Evolutionary conservation across 192 early-diverging fungal genomes (phyloP).

Genomic region (Coemansia sp.): DNA sequence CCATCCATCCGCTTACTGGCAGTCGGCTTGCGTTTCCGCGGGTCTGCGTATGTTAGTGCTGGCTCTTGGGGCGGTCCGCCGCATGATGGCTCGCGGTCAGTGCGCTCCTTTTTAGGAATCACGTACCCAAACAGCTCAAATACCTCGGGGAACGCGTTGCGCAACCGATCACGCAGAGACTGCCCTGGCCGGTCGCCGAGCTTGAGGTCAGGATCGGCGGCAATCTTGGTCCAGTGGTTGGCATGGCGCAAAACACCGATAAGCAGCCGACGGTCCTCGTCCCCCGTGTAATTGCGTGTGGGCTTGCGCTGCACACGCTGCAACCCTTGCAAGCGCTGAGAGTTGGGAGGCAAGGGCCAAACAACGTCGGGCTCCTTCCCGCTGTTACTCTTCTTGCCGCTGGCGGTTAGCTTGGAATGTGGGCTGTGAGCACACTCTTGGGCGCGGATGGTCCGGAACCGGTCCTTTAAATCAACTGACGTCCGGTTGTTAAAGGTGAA

Average conservation of each 20-base stretch:
- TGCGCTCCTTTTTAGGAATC: conserved; percentile 56
- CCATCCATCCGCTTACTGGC: conserved; percentile 55
- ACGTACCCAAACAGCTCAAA: conserved; percentile 57
- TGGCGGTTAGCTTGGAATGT: conserved; percentile 12
- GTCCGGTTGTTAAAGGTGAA: conserved; percentile 56
- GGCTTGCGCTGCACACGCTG: conserved; percentile 57
- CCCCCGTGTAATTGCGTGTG: conserved; percentile 54
- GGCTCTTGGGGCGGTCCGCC: background rate
- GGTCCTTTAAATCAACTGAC: conserved; percentile 56
- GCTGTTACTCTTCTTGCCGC: conserved; percentile 7
- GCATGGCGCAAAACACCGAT: conserved; percentile 51
- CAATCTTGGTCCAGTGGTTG: conserved; percentile 57
- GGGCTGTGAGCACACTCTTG: conserved; percentile 55
- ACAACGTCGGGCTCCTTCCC: conserved; percentile 55
- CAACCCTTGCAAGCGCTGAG: conserved; percentile 53
- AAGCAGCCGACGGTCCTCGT: conserved; percentile 53
- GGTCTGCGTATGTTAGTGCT: background rate
- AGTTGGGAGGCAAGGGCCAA: conserved; percentile 55
- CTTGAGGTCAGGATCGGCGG: conserved; percentile 48
- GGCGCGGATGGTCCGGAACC: conserved; percentile 55
- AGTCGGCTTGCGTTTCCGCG: conserved; percentile 42
- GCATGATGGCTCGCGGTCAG: conserved; percentile 32
- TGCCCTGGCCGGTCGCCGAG: conserved; percentile 51
- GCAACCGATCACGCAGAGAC: conserved; percentile 54
- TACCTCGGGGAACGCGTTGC: conserved; percentile 57